A percentile compares a stretch with the other conserved stretches of the same genome.
Conservation (phyloP, 176 grass and related monocot genomes). For the Rhynchospora pubera region DNA sequence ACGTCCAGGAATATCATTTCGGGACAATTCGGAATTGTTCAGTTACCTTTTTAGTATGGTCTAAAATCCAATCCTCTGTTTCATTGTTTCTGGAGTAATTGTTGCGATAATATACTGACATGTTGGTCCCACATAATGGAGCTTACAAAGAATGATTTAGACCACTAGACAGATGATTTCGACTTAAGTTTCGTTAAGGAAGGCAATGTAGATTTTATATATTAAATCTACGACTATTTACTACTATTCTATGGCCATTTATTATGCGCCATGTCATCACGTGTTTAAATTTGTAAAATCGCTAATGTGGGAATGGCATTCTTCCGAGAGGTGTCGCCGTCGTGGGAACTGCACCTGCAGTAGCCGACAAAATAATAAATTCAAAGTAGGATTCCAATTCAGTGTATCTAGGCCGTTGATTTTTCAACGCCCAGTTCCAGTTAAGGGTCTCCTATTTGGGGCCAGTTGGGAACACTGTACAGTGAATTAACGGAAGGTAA, state of each 20-base stretch:
- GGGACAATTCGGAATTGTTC: neutral
- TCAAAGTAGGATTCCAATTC: neutral
- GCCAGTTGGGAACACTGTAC: neutral
- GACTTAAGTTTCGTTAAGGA: neutral
- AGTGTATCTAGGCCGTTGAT: conserved; percentile 12
- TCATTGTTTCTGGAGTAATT: neutral
- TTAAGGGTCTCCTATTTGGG: neutral
- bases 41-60: neutral
- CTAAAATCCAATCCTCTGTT: neutral
- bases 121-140: neutral
- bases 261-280: neutral
- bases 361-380: conserved; percentile 18
- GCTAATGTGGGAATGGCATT: neutral
- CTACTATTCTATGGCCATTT: neutral
- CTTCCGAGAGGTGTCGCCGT: neutral
- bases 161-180: neutral
- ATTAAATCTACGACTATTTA: neutral
- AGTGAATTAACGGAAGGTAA: neutral
- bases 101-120: too few species aligned
- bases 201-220: neutral
- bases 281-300: neutral
- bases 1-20: neutral
- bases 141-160: too few species aligned
- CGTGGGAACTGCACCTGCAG: neutral
- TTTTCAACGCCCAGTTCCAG: neutral